Base-by-base conservation (phyloP, 768 basidiomycete genomes). In the Podaxis sp. region DNA sequence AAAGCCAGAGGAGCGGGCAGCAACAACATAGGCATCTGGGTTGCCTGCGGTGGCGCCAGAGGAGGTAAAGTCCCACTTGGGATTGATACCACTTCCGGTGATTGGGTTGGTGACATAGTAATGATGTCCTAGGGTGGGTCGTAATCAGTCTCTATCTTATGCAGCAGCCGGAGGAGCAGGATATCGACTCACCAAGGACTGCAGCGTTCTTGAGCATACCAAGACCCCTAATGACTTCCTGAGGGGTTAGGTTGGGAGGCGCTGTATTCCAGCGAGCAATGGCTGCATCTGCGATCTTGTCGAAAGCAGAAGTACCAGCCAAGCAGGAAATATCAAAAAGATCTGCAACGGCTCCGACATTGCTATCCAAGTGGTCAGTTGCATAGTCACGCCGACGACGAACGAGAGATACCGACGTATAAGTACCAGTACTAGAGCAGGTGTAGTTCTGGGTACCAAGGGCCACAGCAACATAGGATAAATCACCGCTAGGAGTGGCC, bases 401-500 rank as follows among this genome's bases (percentile, higher is more conserved):
- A 22, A 10, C 11, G 56, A 55, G 46, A 59, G 51, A 26, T 15
- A 68, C 81, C 65, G 60, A 86, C 84, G 76, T 76, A 68, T 75
- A 86, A 60, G 76, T 79, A 58, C 75, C 82, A 50, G 75, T 72
- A 49, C 63, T 70, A 38, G 64, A 69, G 68, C 85, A 86, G 30
- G 82, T 85, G 70, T 85, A 87, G 69, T 85, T 85, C 68, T 85
- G 84, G 15, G 76, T 77, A 24, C 84, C 81, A 56, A 83, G 69
- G 11, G 74, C 82, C n/a, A 84, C 69, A 12, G 75, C 78, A 56
- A 85, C 76, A 69, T 75, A 82, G 8, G 72, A 75, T 0, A 78
- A 73, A 0, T 72, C 60, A 17, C 66, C 63, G 3, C 72, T 70
- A 3, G 82, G 82, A n/a, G 69, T 69, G 2, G 75, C 68, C 52